Evolutionary conservation across 2,329 filamentous ascomycete genomes (phyloP), one percentile per base, ranked within the genome.

Genomic region (Penicillium brasilianum): DNA sequence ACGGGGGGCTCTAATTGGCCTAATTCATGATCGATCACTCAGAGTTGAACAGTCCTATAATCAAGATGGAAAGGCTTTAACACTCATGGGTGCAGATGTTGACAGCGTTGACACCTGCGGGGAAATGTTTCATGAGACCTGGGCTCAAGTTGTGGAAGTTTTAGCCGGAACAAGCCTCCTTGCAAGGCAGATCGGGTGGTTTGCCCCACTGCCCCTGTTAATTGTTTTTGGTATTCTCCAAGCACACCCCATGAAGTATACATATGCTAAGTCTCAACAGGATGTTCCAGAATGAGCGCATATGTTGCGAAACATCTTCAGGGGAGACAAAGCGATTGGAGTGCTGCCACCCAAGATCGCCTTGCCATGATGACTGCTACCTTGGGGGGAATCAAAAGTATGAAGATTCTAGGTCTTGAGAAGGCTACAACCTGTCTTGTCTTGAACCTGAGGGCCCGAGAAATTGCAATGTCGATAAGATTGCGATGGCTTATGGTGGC

Each of bases 261-360:
- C 6, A 11, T 16, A 32, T 10, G 25, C 46, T 32, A 60, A 20
- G 11, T 49, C 41, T 28, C 46, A 43, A 22, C 25, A 59, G 50
- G 14, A 8, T 55, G 51, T 44, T 51, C 58, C 11, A 52, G 34
- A 28, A 60, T 60, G 53, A 60, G 58, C n/a, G 28, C 36, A 25
- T 55, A 60, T 51, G 53, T 60, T 28, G 53, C 56, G 34, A 58
- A 58, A 30, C 34, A 58, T 50, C n/a, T 58, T 22, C 30, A 44
- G 34, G 34, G 41, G 14, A 25, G 49, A 16, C 56, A 58, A 43
- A 52, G 53, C 43, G n/a, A 3, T 37, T 58, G 56, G 56, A 58
- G 43, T 8, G 30, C 4, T 13, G 56, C 48, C 52, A 58, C 48
- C 5, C 48, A 58, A 39, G 41, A 22, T n/a, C 56, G 56, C 20